These are phyloP conservation scores for Exophiala dermatitidis DNA, from an alignment of 2,329 filamentous ascomycete species.

Conservation along the genomic window DNA sequence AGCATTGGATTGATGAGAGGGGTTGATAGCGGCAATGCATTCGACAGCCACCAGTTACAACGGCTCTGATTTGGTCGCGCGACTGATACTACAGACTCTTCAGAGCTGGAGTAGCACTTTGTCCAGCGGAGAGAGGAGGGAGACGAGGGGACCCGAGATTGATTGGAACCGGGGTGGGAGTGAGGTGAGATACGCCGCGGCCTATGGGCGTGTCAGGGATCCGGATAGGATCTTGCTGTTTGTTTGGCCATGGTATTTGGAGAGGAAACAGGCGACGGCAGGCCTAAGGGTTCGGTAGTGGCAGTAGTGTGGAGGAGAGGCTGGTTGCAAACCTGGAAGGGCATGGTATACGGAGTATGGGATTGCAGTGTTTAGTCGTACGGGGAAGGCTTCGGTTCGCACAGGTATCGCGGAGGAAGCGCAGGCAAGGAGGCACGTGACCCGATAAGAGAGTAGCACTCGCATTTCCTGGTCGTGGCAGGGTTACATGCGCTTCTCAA, in stretches of 20 bases:
- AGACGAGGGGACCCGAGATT: not conserved
- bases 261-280: not conserved
- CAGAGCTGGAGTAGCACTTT: not conserved
- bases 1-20: slow-evolving; percentile 9
- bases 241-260: not conserved
- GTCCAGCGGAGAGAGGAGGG: not conserved
- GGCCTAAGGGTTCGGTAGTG: not conserved
- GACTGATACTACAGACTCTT: not conserved
- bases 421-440: slow-evolving; percentile 10
- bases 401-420: not conserved
- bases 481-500: slow-evolving; percentile 16
- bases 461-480: slow-evolving; percentile 6
- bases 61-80: not conserved
- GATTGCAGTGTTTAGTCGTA: too few relatives aligned
- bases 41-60: not conserved
- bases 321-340: not conserved
- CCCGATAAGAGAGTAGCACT: slow-evolving; percentile 19
- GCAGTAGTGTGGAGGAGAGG: not conserved
- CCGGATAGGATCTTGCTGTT: not conserved
- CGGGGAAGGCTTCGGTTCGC: not conserved
- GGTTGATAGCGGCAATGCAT: not conserved
- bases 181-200: not conserved
- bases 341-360: not conserved
- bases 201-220: not conserved
- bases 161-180: not conserved